Evolutionary conservation across 306 rosid genomes (phyloP), one percentile per base, ranked within the genome.

Genomic region (Delonix regia): DNA sequence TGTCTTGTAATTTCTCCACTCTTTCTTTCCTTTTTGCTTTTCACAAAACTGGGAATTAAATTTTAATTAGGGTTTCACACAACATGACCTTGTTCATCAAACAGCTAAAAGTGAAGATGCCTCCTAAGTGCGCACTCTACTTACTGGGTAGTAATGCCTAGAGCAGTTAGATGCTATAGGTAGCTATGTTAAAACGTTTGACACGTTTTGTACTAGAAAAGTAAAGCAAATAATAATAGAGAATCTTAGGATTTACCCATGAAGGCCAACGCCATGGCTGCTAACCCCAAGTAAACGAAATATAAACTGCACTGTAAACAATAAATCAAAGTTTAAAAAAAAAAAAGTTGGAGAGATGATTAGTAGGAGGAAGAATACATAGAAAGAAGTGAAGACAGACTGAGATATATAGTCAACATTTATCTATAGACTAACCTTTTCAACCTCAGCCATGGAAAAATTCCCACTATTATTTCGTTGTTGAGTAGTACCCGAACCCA

Each of bases 211-310:
- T 67, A 81, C 49, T 1, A 22, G 79, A 81, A 85, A 86, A 83
- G 53, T 48, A 69, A 84, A 81, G 80, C 64, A 83, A 68, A 61
- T 24, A 64, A 72, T 4, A 18, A 9, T 19, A 8, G 13, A 15
- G 5, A 16, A 47, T 41, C 12, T 59, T 77, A 51, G 80, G 72
- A 42, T 22, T 41, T 91, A 95, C 99, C 99, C 97, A 95, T 86
- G 89, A 92, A 92, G 67, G 94, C 95, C 66, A 91, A 72, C 69
- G 86, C 87, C 99, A 95, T 89, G 57, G 77, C 94, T 83, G 91
- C 92, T 77, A 95, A 83, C 78, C 97, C 99, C 98, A 92, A 86
- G 99, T 92, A 95, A 13, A 91, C 97, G 86, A 95, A 95, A 90
- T 89, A 87, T 74, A 92, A 91, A 74, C 97, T 90, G 91, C 97